These are phyloP conservation scores for Fagus sylvatica DNA, from an alignment of 306 rosid genomes.

Conservation along the genomic window DNA sequence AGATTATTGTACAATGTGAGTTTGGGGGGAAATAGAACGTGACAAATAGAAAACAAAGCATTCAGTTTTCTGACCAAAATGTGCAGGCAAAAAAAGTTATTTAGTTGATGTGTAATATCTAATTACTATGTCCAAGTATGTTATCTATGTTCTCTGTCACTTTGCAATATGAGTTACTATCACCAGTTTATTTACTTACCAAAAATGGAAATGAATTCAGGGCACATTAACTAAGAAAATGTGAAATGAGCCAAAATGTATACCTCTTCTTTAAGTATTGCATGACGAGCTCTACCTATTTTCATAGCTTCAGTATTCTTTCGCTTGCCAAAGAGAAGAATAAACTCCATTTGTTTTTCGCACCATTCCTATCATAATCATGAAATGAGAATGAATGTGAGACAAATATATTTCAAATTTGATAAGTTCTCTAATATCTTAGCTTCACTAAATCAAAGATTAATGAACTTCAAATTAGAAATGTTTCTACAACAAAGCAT, in stretches of 20 bases:
- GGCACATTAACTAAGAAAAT: not conserved
- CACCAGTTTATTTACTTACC: too few species aligned
- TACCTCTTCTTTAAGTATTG: constrained; percentile 83
- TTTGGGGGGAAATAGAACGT: not conserved
- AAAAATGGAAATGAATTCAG: too few species aligned
- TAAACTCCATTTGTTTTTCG: constrained; percentile 74
- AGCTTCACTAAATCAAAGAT: too few species aligned
- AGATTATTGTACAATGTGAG: not conserved
- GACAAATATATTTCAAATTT: not conserved
- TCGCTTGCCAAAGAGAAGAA: constrained; percentile 45
- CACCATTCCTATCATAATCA: constrained; percentile 76
- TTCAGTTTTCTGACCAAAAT: not conserved
- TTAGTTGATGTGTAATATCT: not conserved
- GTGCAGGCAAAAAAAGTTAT: too few species aligned
- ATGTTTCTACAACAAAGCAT: not conserved
- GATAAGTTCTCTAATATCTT: too few species aligned
- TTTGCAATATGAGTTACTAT: too few species aligned
- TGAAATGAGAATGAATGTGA: not conserved
- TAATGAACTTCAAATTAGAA: not conserved
- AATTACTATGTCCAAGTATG: not conserved
- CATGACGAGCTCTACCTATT: constrained; percentile 72
- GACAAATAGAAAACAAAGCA: constrained; percentile 4
- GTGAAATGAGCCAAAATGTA: constrained; percentile 5
- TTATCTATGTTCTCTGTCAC: not conserved
- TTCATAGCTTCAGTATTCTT: constrained; percentile 54